Percentiles rank a stretch among this genome's conserved stretches.
Evolutionary conservation across 305 asterid species (phyloP).

Genomic region (Caryopteris hybrid): DNA sequence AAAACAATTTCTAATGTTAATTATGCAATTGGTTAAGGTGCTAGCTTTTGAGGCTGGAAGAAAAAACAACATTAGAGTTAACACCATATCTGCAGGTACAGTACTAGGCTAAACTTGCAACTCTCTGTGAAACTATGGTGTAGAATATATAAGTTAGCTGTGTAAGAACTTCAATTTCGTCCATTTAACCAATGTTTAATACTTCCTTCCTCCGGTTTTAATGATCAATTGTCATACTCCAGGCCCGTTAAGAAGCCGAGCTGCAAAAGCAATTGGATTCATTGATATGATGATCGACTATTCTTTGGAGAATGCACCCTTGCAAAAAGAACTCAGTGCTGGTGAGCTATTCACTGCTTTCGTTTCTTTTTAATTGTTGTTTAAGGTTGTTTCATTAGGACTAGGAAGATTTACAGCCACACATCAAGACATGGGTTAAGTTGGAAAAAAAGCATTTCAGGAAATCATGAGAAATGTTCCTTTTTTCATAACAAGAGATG

Average conservation of each 20-base stretch:
- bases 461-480: too few relatives aligned
- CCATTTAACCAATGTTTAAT: too few relatives aligned
- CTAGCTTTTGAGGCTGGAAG: constrained; percentile 98
- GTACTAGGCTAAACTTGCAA: not conserved
- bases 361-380: too few relatives aligned
- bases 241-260: constrained; percentile 90
- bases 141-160: too few relatives aligned
- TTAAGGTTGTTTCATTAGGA: too few relatives aligned
- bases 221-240: constrained; percentile 2
- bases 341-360: constrained; percentile 25
- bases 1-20: not conserved
- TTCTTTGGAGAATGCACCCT: constrained; percentile 78
- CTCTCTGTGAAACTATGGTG: too few relatives aligned
- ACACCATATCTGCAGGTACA: constrained; percentile 97
- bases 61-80: constrained; percentile 68
- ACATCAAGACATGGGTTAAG: too few relatives aligned
- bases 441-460: too few relatives aligned
- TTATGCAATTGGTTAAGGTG: constrained; percentile 43
- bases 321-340: constrained; percentile 53
- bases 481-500: too few relatives aligned
- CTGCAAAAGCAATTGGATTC: constrained; percentile 89
- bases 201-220: too few relatives aligned
- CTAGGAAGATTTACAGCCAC: too few relatives aligned
- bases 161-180: not conserved
- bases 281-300: constrained; percentile 95